Evolutionary conservation across 805 yeast genomes (phyloP).

Genomic region (Pichia kluyveri): DNA sequence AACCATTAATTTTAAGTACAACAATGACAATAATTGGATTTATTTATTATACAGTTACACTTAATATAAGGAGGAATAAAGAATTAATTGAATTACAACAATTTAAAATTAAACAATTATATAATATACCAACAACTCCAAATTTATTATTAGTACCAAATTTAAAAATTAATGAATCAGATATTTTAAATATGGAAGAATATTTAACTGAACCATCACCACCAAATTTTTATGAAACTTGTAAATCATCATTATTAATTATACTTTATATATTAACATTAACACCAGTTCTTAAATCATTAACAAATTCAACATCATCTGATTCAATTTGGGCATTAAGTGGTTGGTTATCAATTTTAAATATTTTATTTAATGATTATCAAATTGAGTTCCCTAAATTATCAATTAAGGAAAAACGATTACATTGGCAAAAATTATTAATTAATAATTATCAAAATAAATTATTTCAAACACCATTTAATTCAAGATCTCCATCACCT

Average conservation of each 20-base stretch:
- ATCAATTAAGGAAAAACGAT: constrained; percentile 1
- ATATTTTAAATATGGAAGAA: constrained; percentile 14
- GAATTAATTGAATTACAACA: constrained; percentile 24
- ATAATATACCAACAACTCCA: background rate
- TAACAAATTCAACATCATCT: constrained; percentile 81
- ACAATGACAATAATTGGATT: constrained; percentile 29
- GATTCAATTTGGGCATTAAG: constrained; percentile 94
- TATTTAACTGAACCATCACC: constrained; percentile 19
- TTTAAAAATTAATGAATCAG: background rate
- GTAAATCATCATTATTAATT: constrained; percentile 63
- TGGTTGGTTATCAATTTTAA: constrained; percentile 65
- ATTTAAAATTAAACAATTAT: constrained; percentile 20
- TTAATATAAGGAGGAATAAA: constrained; percentile 21
- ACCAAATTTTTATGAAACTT: constrained; percentile 23
- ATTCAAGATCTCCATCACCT: background rate
- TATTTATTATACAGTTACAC: constrained; percentile 22
- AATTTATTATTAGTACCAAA: constrained; percentile 1
- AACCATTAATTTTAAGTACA: constrained; percentile 30
- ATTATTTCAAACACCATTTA: background rate
- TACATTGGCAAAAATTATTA: constrained; percentile 5
- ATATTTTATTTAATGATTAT: constrained; percentile 62
- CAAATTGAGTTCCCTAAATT: constrained; percentile 35
- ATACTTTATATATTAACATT: constrained; percentile 63
- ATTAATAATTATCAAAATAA: background rate
- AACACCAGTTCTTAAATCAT: constrained; percentile 83